Evolutionary conservation across 495 filamentous ascomycete genomes (phyloP).

Genomic region (Podospora australis): DNA sequence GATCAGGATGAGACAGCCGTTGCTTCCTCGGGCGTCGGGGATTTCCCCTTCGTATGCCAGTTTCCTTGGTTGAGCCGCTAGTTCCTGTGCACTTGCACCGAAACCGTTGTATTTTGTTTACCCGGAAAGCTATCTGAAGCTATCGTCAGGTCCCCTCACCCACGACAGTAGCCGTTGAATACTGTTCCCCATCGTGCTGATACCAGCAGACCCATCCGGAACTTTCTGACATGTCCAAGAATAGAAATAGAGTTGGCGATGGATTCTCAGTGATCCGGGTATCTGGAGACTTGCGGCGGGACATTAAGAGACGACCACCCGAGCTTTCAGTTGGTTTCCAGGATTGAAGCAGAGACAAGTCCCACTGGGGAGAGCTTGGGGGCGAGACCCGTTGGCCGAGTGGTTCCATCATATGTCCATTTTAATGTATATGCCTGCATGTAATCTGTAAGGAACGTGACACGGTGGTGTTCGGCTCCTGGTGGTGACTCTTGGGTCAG

Average conservation of each 20-base stretch:
- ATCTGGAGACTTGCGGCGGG: slow-evolving; percentile 11
- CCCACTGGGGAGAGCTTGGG: slow-evolving; percentile 3
- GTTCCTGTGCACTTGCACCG: too few species aligned
- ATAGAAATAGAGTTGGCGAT: slow-evolving; percentile 21
- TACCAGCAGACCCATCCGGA: too few species aligned
- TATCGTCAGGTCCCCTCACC: too few species aligned
- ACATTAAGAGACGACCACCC: neutral
- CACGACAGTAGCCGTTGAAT: too few species aligned
- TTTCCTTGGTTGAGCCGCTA: too few species aligned
- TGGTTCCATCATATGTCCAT: neutral
- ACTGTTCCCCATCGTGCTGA: too few species aligned
- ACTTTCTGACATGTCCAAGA: slow-evolving; percentile 10
- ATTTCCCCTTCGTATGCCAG: neutral
- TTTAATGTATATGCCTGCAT: neutral
- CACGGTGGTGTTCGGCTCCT: neutral
- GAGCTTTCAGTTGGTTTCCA: slow-evolving; percentile 8
- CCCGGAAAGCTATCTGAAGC: too few species aligned
- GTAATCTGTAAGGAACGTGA: slow-evolving; percentile 5
- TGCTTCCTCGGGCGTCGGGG: neutral
- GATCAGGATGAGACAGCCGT: neutral
- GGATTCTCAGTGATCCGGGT: slow-evolving; percentile 12
- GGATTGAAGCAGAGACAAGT: slow-evolving; percentile 15
- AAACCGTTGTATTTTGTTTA: too few species aligned
- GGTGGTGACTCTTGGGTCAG: neutral
- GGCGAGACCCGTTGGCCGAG: neutral